Percentiles rank a stretch among this genome's conserved stretches.
Evolutionary conservation across 2,329 filamentous ascomycete genomes (phyloP).

Genomic region (Drechslerella coelobrocha): DNA sequence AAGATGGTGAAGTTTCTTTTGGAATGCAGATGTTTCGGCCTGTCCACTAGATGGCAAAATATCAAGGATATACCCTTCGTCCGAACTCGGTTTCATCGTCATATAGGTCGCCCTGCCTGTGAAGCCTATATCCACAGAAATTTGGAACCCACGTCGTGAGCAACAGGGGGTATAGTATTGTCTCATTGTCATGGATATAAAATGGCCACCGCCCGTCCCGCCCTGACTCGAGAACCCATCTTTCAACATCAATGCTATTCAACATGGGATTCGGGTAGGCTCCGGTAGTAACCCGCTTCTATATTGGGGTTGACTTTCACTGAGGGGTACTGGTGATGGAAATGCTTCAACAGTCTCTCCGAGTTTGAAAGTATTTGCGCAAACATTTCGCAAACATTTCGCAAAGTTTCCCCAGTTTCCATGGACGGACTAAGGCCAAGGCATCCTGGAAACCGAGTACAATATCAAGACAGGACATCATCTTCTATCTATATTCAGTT

Average conservation of each 20-base stretch:
- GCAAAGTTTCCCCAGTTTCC: too few relatives aligned
- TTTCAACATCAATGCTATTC: constrained; percentile 40
- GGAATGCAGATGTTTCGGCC: constrained; percentile 13
- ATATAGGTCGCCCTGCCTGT: constrained; percentile 14
- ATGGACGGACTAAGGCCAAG: too few relatives aligned
- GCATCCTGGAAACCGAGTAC: constrained; percentile 1
- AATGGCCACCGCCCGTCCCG: constrained; percentile 16
- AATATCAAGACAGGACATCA: too few relatives aligned
- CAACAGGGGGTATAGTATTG: background rate
- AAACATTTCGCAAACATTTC: background rate
- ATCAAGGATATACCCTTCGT: constrained; percentile 11
- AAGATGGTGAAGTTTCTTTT: background rate
- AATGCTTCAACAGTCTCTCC: constrained; percentile 25
- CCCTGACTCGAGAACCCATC: constrained; percentile 7
- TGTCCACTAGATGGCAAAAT: constrained; percentile 3
- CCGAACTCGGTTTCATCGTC: constrained; percentile 6
- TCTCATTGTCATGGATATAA: constrained; percentile 18
- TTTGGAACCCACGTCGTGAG: constrained; percentile 3
- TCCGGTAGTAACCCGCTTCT: constrained; percentile 1
- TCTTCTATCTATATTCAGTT: too few relatives aligned
- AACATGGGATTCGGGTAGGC: constrained; percentile 34
- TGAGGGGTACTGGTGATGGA: constrained; percentile 1
- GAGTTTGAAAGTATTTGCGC: too few relatives aligned
- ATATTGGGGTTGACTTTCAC: constrained; percentile 24
- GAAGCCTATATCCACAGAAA: constrained; percentile 7